Percentiles rank a stretch among this genome's conserved stretches.
phyloP scores from a whole-genome alignment of 495 filamentous ascomycete species.

The Penicillium cinerascens region DNA sequence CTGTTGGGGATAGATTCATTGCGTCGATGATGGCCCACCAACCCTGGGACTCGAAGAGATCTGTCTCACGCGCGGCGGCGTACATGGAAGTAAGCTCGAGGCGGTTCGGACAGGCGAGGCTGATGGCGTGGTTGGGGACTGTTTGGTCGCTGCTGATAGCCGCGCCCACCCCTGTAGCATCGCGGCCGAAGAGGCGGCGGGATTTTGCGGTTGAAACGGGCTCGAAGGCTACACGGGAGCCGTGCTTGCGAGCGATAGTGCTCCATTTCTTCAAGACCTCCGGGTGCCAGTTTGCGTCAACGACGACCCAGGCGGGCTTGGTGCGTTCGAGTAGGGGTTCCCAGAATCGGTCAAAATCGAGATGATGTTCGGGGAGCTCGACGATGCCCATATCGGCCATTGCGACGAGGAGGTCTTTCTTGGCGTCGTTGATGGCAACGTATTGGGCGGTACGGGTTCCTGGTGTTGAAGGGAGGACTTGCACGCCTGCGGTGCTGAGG shows the following conservation, averaged over 20 bases:
- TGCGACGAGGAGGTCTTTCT: conserved; percentile 76
- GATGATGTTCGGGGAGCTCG: conserved; percentile 44
- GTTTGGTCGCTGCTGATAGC: conserved; percentile 34
- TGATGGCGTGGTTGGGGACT: conserved; percentile 60
- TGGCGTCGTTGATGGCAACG: conserved; percentile 77
- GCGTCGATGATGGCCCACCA: conserved; percentile 82
- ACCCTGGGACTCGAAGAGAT: conserved; percentile 57
- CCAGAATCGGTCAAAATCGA: conserved; percentile 53
- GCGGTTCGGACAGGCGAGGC: conserved; percentile 77
- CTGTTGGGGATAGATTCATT: conserved; percentile 56
- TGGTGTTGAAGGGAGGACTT: conserved; percentile 47
- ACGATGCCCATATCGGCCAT: conserved; percentile 96
- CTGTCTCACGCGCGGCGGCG: conserved; percentile 54
- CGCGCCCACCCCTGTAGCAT: conserved; percentile 14
- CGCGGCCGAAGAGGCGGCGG: conserved; percentile 57
- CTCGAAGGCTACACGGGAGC: conserved; percentile 71
- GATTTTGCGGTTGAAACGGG: conserved; percentile 85
- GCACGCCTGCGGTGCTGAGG: conserved; percentile 62
- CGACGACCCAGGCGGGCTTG: conserved; percentile 67
- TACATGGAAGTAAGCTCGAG: conserved; percentile 79
- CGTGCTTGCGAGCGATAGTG: conserved; percentile 47
- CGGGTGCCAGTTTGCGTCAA: conserved; percentile 80
- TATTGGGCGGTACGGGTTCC: conserved; percentile 78
- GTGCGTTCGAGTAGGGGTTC: conserved; percentile 51
- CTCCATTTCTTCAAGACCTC: conserved; percentile 61